phyloP scores from a whole-genome alignment of 2,329 filamentous ascomycete species.

The Fusarium mundagurra region DNA sequence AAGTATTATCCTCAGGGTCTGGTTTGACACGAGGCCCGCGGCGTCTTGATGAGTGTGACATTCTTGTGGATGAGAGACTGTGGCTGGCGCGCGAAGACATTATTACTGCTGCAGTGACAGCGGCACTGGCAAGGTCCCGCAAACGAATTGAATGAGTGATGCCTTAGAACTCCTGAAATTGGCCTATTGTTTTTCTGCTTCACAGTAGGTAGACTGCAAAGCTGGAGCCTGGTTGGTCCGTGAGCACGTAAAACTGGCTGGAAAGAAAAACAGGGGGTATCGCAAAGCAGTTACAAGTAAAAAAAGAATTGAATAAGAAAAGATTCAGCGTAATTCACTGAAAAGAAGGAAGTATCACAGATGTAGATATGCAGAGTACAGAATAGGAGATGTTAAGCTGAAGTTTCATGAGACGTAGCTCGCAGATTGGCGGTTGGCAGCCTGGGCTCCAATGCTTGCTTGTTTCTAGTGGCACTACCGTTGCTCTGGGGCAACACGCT shows the following conservation, averaged over 20 bases:
- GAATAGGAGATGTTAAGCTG: conserved; percentile 6
- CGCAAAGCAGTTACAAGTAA: neutral
- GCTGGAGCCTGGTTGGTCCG: neutral
- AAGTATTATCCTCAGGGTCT: conserved; percentile 38
- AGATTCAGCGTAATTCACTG: neutral
- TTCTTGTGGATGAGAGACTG: conserved; percentile 21
- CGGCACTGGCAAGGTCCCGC: neutral
- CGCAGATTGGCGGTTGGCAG: conserved; percentile 28
- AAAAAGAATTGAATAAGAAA: neutral
- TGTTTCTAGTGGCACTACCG: conserved; percentile 30
- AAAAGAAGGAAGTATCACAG: too few species aligned
- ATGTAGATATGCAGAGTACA: neutral
- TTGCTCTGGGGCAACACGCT: conserved; percentile 43
- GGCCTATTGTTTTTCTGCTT: conserved; percentile 8
- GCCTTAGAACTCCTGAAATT: neutral
- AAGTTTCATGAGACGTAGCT: conserved; percentile 27
- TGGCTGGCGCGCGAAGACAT: conserved; percentile 31
- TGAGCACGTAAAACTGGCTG: neutral
- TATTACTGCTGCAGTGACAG: neutral
- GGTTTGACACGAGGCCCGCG: conserved; percentile 42
- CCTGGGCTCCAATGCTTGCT: conserved; percentile 25
- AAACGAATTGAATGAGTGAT: neutral
- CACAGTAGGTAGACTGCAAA: neutral
- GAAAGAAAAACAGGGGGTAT: neutral
- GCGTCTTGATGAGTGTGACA: conserved; percentile 37